These are phyloP conservation scores for Colletotrichum cuscutae DNA, from an alignment of 2,329 filamentous ascomycete genomes.

Conservation along the genomic window DNA sequence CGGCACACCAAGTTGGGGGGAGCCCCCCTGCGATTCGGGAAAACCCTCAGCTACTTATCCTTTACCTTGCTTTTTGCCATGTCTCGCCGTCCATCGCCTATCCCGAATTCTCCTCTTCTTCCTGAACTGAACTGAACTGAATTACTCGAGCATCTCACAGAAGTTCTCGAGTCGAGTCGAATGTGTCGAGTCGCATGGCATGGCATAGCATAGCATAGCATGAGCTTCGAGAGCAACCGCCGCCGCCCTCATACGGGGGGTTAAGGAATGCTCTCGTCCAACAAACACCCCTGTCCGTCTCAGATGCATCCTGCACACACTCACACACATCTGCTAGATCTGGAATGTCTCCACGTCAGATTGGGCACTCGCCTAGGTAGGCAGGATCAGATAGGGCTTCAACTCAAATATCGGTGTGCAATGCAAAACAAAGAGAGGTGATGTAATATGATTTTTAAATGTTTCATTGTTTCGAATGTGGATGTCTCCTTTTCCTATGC, in stretches of 20 bases:
- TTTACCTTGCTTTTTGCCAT: neutral
- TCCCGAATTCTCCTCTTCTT: no score
- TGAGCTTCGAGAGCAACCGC: neutral
- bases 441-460: slow-evolving; percentile 6
- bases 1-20: neutral
- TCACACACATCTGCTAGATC: slow-evolving; percentile 22
- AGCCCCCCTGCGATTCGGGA: neutral
- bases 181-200: neutral
- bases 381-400: neutral
- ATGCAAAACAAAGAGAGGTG: neutral
- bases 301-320: slow-evolving; percentile 31
- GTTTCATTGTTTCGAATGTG: neutral
- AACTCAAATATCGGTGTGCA: slow-evolving; percentile 2
- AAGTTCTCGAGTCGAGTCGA: neutral
- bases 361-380: neutral
- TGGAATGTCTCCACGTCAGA: slow-evolving; percentile 28
- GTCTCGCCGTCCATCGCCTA: neutral
- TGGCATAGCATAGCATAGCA: neutral
- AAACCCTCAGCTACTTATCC: neutral
- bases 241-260: neutral
- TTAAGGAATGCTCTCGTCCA: slow-evolving; percentile 20
- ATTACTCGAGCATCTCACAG: neutral
- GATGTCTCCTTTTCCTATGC: neutral
- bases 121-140: neutral
- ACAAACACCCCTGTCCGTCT: slow-evolving; percentile 26